phyloP scores from a whole-genome alignment of 2,329 filamentous ascomycete genomes.

The Trichoderma sp. region DNA sequence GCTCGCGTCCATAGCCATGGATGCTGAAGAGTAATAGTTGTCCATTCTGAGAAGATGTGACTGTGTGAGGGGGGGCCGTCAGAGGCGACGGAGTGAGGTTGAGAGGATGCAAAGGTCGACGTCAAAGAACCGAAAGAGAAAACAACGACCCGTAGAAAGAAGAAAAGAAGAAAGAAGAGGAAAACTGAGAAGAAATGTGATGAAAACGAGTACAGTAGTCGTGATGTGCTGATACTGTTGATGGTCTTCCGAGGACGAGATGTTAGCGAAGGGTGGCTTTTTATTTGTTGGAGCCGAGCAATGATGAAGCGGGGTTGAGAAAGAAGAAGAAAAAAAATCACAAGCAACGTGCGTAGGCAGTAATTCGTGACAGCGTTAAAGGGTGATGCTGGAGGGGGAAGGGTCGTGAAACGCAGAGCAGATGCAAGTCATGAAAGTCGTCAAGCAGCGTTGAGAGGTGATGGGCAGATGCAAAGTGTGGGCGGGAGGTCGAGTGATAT shows the following conservation, averaged over 20 bases:
- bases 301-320: slow-evolving; percentile 12
- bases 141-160: background rate
- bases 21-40: slow-evolving; percentile 49
- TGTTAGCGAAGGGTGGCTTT: slow-evolving; percentile 17
- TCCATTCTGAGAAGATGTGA: slow-evolving; percentile 25
- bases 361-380: slow-evolving; percentile 15
- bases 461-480: slow-evolving; percentile 5
- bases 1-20: slow-evolving; percentile 53
- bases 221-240: slow-evolving; percentile 16
- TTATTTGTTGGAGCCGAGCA: slow-evolving; percentile 6
- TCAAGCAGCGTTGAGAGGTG: slow-evolving; percentile 15
- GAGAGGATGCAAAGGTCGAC: slow-evolving; percentile 1
- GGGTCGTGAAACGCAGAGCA: slow-evolving; percentile 17
- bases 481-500: slow-evolving; percentile 15
- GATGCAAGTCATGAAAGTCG: slow-evolving; percentile 19
- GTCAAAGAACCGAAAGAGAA: slow-evolving; percentile 1
- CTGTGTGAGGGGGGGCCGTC: background rate
- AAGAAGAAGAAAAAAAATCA: background rate
- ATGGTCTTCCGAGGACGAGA: background rate
- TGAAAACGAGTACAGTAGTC: slow-evolving; percentile 6
- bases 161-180: background rate
- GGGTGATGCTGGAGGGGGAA: background rate
- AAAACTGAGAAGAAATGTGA: background rate
- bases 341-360: slow-evolving; percentile 2
- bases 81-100: slow-evolving; percentile 4